These are phyloP conservation scores for Santalum album DNA, from an alignment of 164 flowering plant genomes.

Conservation along the genomic window DNA sequence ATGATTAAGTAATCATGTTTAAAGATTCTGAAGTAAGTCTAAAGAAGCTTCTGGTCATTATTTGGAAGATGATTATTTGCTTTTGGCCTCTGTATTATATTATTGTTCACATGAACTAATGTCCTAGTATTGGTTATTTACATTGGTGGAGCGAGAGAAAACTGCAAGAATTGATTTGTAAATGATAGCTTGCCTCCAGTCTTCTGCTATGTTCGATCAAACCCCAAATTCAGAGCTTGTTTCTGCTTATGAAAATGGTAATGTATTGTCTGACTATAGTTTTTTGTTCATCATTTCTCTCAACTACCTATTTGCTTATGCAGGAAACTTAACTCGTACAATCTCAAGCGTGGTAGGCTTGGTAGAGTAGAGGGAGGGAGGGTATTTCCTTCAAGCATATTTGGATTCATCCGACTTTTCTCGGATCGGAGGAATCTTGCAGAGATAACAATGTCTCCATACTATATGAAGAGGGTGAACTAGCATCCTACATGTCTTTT, in stretches of 20 bases:
- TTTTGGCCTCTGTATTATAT: no score
- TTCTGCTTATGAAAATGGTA: conserved; percentile 70
- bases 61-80: no score
- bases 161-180: conserved; percentile 70
- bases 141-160: conserved; percentile 81
- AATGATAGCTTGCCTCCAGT: conserved; percentile 41
- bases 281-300: background rate
- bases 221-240: conserved; percentile 36
- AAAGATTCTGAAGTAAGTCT: no score
- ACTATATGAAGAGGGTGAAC: conserved; percentile 92
- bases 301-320: conserved; percentile 4
- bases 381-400: conserved; percentile 88
- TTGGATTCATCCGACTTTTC: conserved; percentile 63
- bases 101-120: no score
- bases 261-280: background rate
- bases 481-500: conserved; percentile 91
- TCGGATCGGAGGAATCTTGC: conserved; percentile 55
- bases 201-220: conserved; percentile 44
- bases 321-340: conserved; percentile 61
- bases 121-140: conserved; percentile 3
- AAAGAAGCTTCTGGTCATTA: no score
- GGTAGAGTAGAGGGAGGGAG: conserved; percentile 95
- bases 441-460: conserved; percentile 60
- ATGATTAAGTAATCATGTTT: no score
- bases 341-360: conserved; percentile 76